Base-by-base conservation (phyloP, 192 early-diverging fungal genomes). In the Backusella liffmaniae region DNA sequence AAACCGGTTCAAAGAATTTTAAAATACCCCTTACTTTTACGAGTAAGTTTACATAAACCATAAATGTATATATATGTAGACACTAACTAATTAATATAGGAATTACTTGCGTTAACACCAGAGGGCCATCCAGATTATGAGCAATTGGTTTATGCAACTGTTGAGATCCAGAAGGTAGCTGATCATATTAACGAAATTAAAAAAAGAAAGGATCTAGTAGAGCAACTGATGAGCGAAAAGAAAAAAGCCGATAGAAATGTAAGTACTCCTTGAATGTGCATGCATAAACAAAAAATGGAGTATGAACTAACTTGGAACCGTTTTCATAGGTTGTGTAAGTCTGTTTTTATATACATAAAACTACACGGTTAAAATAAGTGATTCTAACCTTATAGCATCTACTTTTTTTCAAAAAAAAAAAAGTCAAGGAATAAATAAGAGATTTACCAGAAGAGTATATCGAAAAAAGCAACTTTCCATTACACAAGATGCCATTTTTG, bases 1-100 rank as follows among this genome's bases (percentile, higher is more conserved):
- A 99, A 99, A 79, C 97, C 97, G 15, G 96, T 99, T 59, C 97
- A 99, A 82, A 88, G 97, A 30, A 93, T 99, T 18, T 83, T 99
- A 26, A 96, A 97, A 82, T 97, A 97, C 79, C 97, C 97, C 1
- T 84, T 99, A 5, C 82, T 98, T 67, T 83, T 98, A 37, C 90
- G 91, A 70, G 90, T 90, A 85, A 69, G 70, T 34, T 5, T n/a
- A n/a, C 46, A 49, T 49, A 39, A 30, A 5, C 36, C 42, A 73
- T n/a, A 6, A 49, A n/a, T 18, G 16, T 9, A 12, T 59, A 12
- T 7, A 6, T 13, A 49, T 1, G 21, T 59, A 23, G 21, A 23
- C 10, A 6, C 23, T 18, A 10, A 53, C 70, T 65, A 44, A 10
- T 62, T 10, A 26, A 74, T n/a, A 53, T 72, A 77, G 72, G 74